Base-by-base conservation (phyloP, 2,329 filamentous ascomycete genomes). In the Penicillium hordei region DNA sequence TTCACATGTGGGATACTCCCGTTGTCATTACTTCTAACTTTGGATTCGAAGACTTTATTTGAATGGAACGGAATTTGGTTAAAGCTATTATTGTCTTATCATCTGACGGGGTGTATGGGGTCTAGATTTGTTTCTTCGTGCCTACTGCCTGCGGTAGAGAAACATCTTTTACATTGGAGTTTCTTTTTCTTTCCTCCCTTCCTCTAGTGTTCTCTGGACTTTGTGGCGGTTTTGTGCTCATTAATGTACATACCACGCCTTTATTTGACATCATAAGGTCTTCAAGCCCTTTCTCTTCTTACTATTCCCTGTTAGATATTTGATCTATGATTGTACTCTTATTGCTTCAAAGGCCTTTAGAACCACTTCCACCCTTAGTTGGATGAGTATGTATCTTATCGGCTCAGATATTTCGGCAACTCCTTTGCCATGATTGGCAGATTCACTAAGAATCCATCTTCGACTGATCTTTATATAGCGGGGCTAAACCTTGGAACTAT, bases 1-100 rank as follows among this genome's bases (percentile, higher is more conserved):
- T 60, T 61, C 38, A 65, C 58, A 63, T 63, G 48, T 59, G 61
- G 36, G 40, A 49, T 29, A 55, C n/a, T 50, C 45, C 38, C 43
- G 44, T 49, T 45, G 33, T 55, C 27, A 57, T 46, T 57, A 56
- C 38, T 59, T 48, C 46, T 44, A 33, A 48, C 31, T 49, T 52
- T 56, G 42, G 46, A 52, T 57, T 43, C 25, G 13, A 45, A 31
- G 38, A 34, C 25, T 43, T 61, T 55, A 52, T 52, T 52, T 60
- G 60, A 57, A 61, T 64, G 54, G 53, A 53, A 59, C 34, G 43
- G 49, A 56, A 60, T 48, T 12, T 49, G 48, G 21, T 29, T 43
- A 29, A 40, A 54, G 19, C 12, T 39, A 36, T 54, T 42, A 21
- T 58, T 25, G 17, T 52, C 38, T 42, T 57, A 42, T 53, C 45